Evolutionary conservation across 352 stramenopile genomes (phyloP), one percentile per base, ranked within the genome.

Genomic region (Thalassiosira oceanica): DNA sequence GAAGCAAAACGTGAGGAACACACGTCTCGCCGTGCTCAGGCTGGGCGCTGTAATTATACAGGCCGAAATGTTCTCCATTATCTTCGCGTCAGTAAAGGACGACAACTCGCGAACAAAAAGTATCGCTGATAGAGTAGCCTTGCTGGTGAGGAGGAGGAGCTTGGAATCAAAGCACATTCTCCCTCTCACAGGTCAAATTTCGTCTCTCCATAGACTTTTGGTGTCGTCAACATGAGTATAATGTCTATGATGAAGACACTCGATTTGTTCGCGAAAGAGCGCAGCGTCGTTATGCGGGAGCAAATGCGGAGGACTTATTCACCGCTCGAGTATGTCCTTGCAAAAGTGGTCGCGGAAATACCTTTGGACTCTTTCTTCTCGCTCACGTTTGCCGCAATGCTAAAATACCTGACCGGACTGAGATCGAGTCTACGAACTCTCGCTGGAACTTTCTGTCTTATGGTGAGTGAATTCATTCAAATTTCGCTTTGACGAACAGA

Each of bases 211-310:
- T n/a, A n/a, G 1, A 83, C 76, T 0, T 91, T 86, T 71, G 71
- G 63, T 21, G 80, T 87, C 3, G 84, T 93, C 23, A 90, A 86
- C 27, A 88, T 90, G 72, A 76, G 57, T 23, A 84, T 85, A 33
- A 86, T 90, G 67, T 57, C 76, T 11, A 49, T 91, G 16, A 88
- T 91, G 78, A 90, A 90, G 48, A 87, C 84, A n/a, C 56, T 91
- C 13, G 72, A 87, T 43, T 33, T 91, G n/a, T 91, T 93, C 62
- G 78, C 72, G 8, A 78, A 77, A 52, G 86, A 93, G 69, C 64
- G 79, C 28, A 49, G 62, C 18, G 80, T 93, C 6, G 83, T 93
- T 5, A 68, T 69, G 43, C 77, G 86, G 1, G 86, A 93, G 56
- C 72, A 85, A 53, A 85, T 83, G 58, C 43, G 81, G 15, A 53